phyloP scores from a whole-genome alignment of 2,329 filamentous ascomycete species.

The Trichophaea hybrida region DNA sequence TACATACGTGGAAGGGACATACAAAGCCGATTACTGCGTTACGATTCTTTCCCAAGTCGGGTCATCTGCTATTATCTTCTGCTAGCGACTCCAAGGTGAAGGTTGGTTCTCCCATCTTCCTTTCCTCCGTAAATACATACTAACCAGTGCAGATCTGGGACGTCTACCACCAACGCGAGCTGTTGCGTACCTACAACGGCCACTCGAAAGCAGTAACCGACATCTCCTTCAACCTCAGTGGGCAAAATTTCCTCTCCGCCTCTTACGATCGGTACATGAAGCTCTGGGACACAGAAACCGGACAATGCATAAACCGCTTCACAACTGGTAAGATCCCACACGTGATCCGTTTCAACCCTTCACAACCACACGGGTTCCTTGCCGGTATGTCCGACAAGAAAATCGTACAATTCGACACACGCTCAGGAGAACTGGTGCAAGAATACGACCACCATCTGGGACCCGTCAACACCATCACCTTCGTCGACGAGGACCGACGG shows the following conservation, averaged over 20 bases:
- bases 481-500: slow-evolving; percentile 82
- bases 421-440: slow-evolving; percentile 70
- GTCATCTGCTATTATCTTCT: slow-evolving; percentile 79
- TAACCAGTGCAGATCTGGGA: slow-evolving; percentile 54
- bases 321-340: slow-evolving; percentile 91
- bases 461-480: slow-evolving; percentile 95
- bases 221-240: slow-evolving; percentile 59
- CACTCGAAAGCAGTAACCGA: slow-evolving; percentile 85
- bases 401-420: slow-evolving; percentile 90
- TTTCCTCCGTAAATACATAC: not conserved
- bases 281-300: slow-evolving; percentile 95
- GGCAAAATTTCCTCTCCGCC: slow-evolving; percentile 74
- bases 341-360: slow-evolving; percentile 84
- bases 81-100: slow-evolving; percentile 82
- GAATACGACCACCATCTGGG: slow-evolving; percentile 97
- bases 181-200: slow-evolving; percentile 80
- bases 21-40: slow-evolving; percentile 75
- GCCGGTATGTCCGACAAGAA: slow-evolving; percentile 98
- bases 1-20: slow-evolving; percentile 78
- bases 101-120: slow-evolving; percentile 13
- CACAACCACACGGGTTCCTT: slow-evolving; percentile 74
- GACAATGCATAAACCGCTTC: slow-evolving; percentile 74
- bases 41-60: slow-evolving; percentile 76
- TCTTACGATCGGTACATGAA: slow-evolving; percentile 95
- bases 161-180: slow-evolving; percentile 74